Percentiles rank a stretch among this genome's conserved stretches.
Evolutionary conservation across 495 filamentous ascomycete genomes (phyloP).

Genomic region (Aspergillus saccharolyticus): DNA sequence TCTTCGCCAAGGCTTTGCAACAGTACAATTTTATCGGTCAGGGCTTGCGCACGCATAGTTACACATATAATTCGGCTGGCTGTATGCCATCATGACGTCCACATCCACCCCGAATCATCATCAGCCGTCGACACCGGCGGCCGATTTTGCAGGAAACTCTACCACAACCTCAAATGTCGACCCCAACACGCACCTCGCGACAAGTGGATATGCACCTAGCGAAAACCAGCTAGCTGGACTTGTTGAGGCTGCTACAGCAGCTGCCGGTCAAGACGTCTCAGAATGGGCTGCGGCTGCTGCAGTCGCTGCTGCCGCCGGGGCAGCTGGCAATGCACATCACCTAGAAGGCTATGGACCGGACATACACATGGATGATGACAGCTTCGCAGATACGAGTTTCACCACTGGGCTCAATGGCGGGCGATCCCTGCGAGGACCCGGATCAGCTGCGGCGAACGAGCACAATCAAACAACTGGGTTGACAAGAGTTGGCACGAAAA

Average conservation of each 20-base stretch:
- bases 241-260: slow-evolving; percentile 49
- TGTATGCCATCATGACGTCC: slow-evolving; percentile 25
- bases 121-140: slow-evolving; percentile 26
- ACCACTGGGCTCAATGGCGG: slow-evolving; percentile 23
- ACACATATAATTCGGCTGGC: neutral
- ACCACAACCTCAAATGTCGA: slow-evolving; percentile 30
- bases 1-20: neutral
- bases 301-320: slow-evolving; percentile 33
- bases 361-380: slow-evolving; percentile 40
- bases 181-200: slow-evolving; percentile 27
- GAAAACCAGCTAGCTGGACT: slow-evolving; percentile 50
- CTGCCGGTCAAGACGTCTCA: slow-evolving; percentile 46
- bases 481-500: slow-evolving; percentile 38
- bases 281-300: slow-evolving; percentile 39
- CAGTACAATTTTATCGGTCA: neutral
- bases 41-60: neutral
- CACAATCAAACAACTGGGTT: slow-evolving; percentile 79
- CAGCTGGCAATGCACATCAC: slow-evolving; percentile 37
- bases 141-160: slow-evolving; percentile 24
- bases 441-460: slow-evolving; percentile 39
- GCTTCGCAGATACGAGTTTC: slow-evolving; percentile 38
- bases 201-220: slow-evolving; percentile 35
- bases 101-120: slow-evolving; percentile 29
- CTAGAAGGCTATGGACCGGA: slow-evolving; percentile 38
- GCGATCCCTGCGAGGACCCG: slow-evolving; percentile 27